A percentile compares a stretch with the other conserved stretches of the same genome.
These are phyloP conservation scores for Neonectria sp. DNA, from an alignment of 2,329 filamentous ascomycete species.

Conservation along the genomic window DNA sequence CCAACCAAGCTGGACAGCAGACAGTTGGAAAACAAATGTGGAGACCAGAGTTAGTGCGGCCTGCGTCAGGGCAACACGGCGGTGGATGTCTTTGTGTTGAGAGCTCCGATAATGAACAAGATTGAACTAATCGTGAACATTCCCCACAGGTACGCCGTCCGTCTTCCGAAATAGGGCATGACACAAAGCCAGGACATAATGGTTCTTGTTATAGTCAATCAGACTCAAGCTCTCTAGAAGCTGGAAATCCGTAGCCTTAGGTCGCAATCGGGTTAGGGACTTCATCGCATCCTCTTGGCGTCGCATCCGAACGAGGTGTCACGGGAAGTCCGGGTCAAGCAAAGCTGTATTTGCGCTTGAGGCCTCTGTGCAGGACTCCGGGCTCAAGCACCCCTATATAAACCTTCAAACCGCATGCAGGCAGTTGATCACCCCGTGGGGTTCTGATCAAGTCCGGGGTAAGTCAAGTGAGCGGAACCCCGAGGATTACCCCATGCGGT, in stretches of 20 bases:
- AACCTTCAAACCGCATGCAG: background rate
- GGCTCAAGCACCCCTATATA: background rate
- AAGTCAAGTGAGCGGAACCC: constrained; percentile 8
- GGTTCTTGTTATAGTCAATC: constrained; percentile 62
- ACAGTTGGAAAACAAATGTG: constrained; percentile 54
- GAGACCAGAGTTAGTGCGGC: constrained; percentile 54
- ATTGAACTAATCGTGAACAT: constrained; percentile 56
- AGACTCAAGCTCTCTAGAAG: constrained; percentile 56
- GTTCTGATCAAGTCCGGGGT: background rate
- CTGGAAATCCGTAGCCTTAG: constrained; percentile 47
- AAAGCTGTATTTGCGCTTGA: background rate
- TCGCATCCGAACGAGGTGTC: constrained; percentile 58
- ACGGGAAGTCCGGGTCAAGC: constrained; percentile 64
- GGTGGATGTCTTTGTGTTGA: constrained; percentile 53
- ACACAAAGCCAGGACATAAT: constrained; percentile 59
- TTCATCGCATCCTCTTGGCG: constrained; percentile 53
- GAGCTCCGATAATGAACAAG: constrained; percentile 59
- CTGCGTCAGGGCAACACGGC: constrained; percentile 51
- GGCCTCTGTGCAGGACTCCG: background rate
- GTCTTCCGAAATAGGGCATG: constrained; percentile 60
- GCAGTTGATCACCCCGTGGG: background rate
- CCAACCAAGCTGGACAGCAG: constrained; percentile 56
- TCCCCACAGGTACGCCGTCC: constrained; percentile 62
- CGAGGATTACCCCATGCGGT: constrained; percentile 42
- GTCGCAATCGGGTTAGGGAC: constrained; percentile 51